Evolutionary conservation across 768 basidiomycete genomes (phyloP).

Genomic region (Collybia sp.): DNA sequence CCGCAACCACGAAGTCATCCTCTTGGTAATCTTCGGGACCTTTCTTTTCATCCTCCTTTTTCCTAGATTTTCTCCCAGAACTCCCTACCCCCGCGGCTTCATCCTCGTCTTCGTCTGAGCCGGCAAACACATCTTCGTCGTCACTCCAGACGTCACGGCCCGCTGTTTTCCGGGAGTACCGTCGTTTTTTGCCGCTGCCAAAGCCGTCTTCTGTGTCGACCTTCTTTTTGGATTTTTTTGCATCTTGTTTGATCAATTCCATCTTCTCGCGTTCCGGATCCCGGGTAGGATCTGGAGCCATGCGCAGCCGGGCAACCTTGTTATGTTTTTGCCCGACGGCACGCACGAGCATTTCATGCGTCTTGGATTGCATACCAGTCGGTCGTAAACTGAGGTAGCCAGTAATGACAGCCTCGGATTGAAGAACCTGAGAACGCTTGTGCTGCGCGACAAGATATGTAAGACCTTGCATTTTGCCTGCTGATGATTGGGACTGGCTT

Average conservation of each 20-base stretch:
- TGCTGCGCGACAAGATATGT: constrained; percentile 90
- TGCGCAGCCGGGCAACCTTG: constrained; percentile 72
- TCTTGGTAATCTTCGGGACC: constrained; percentile 70
- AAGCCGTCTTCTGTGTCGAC: constrained; percentile 46
- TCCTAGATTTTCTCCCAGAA: constrained; percentile 39
- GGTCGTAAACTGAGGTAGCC: constrained; percentile 83
- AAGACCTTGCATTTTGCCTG: constrained; percentile 50
- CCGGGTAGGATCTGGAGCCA: constrained; percentile 72
- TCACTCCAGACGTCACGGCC: constrained; percentile 52
- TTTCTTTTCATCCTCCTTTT: constrained; percentile 48
- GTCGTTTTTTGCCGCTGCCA: constrained; percentile 43
- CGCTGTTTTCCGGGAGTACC: constrained; percentile 33
- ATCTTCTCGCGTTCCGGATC: constrained; percentile 73
- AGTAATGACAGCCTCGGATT: constrained; percentile 78
- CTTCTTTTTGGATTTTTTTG: constrained; percentile 60
- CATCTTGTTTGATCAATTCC: constrained; percentile 61
- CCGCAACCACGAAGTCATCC: constrained; percentile 83
- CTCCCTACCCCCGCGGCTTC: constrained; percentile 21
- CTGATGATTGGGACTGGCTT: constrained; percentile 28
- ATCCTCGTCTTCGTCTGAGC: constrained; percentile 59
- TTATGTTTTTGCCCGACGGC: constrained; percentile 84
- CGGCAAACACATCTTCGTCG: constrained; percentile 60
- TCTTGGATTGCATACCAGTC: constrained; percentile 86
- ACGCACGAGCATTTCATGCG: constrained; percentile 84
- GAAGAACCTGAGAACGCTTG: constrained; percentile 81